A percentile compares a stretch with the other conserved stretches of the same genome.
Conservation (phyloP, 2,329 filamentous ascomycete species). For the Podosphaera leucotricha region DNA sequence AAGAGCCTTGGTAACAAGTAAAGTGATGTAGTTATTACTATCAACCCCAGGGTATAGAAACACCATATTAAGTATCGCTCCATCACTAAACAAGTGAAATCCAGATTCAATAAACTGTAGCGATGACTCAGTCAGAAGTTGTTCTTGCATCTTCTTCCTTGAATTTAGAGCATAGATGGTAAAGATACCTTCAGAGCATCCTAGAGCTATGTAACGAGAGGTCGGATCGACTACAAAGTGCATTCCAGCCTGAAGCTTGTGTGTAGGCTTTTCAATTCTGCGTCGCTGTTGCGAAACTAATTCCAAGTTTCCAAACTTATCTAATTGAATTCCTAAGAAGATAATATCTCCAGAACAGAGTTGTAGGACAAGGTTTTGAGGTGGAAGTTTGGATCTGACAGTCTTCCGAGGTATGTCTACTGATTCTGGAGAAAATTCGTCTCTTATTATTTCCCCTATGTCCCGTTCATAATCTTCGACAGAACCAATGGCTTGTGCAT, state of each 20-base stretch:
- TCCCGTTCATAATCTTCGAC: constrained; percentile 17
- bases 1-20: constrained; percentile 38
- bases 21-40: constrained; percentile 48
- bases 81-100: constrained; percentile 25
- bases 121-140: constrained; percentile 21
- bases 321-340: constrained; percentile 46
- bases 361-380: constrained; percentile 60
- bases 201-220: constrained; percentile 43
- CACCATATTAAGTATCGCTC: constrained; percentile 64
- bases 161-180: constrained; percentile 46
- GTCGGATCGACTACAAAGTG: constrained; percentile 58
- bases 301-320: constrained; percentile 15
- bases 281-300: constrained; percentile 29
- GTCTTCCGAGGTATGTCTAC: constrained; percentile 4
- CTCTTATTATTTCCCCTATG: constrained; percentile 5
- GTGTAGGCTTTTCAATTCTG: constrained; percentile 26
- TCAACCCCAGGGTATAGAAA: constrained; percentile 52
- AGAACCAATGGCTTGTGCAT: constrained; percentile 51
- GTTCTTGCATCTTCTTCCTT: constrained; percentile 25
- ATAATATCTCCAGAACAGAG: constrained; percentile 50
- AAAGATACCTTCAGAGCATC: constrained; percentile 45
- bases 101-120: constrained; percentile 33
- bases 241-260: constrained; percentile 30
- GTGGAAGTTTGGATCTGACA: constrained; percentile 27
- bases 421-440: constrained; percentile 5